Evolutionary conservation across 176 grass and related monocot species (phyloP).

Genomic region (Triticum monococcum): DNA sequence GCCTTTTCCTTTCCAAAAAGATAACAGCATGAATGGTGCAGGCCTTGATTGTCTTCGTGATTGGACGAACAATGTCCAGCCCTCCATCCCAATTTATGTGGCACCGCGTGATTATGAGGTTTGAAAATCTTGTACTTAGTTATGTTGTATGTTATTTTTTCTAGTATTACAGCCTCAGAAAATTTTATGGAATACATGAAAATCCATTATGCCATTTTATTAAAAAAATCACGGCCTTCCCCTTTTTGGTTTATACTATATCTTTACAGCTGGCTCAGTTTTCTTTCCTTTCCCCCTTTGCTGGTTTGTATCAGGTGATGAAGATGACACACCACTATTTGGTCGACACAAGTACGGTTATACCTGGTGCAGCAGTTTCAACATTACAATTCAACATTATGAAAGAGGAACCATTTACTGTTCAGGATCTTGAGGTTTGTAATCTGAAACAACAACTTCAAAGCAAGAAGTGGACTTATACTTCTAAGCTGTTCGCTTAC

Average conservation of each 20-base stretch:
- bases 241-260: background rate
- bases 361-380: conserved; percentile 90
- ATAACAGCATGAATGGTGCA: conserved; percentile 35
- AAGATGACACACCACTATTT: conserved; percentile 98
- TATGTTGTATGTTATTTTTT: background rate
- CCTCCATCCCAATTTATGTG: conserved; percentile 83
- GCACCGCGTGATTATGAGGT: conserved; percentile 88
- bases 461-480: background rate
- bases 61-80: conserved; percentile 94
- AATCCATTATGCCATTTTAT: conserved; percentile 14
- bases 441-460: background rate
- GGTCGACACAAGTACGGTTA: conserved; percentile 85
- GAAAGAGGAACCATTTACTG: conserved; percentile 73
- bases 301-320: conserved; percentile 74
- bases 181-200: background rate
- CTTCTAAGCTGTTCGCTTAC: background rate
- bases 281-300: background rate
- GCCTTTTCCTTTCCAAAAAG: conserved; percentile 19
- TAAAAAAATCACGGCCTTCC: background rate
- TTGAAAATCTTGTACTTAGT: background rate
- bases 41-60: conserved; percentile 93
- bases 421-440: conserved; percentile 87
- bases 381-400: conserved; percentile 89
- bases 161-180: background rate
- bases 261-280: conserved; percentile 11